Conservation (phyloP, 2,329 filamentous ascomycete genomes). For the Sordariomycetes sp. region DNA sequence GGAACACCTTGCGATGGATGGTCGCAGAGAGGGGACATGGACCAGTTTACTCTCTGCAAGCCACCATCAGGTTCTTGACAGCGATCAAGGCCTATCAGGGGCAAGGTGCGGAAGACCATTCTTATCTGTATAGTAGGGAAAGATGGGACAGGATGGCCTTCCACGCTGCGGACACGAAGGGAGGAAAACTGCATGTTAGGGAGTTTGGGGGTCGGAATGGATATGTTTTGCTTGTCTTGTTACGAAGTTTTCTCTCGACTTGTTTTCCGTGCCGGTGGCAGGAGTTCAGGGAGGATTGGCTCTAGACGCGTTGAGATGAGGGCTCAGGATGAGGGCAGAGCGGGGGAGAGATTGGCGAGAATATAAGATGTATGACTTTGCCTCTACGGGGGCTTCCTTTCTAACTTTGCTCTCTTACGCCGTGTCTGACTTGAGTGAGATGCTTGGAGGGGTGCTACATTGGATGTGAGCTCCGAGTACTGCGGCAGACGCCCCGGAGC, state of each 20-base stretch:
- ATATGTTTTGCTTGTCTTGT: background rate
- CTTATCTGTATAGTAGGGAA: slow-evolving; percentile 4
- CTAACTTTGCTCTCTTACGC: background rate
- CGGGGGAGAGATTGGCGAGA: background rate
- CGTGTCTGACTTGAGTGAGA: background rate
- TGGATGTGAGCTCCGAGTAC: background rate
- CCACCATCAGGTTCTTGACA: background rate
- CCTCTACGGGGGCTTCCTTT: background rate
- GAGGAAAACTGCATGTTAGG: slow-evolving; percentile 4
- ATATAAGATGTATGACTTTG: background rate
- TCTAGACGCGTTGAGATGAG: background rate
- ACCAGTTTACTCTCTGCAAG: background rate
- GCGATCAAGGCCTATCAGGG: background rate
- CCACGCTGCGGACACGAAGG: background rate
- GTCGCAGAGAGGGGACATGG: background rate
- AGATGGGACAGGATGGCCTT: background rate
- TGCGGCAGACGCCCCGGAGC: background rate
- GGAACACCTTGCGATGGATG: background rate
- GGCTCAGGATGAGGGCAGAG: background rate
- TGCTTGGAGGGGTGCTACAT: background rate
- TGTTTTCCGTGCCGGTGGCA: background rate
- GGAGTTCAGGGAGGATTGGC: background rate
- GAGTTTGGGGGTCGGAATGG: background rate
- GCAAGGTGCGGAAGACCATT: background rate
- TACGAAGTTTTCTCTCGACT: background rate